phyloP scores from a whole-genome alignment of 495 filamentous ascomycete genomes.

The Terfezia claveryi region DNA sequence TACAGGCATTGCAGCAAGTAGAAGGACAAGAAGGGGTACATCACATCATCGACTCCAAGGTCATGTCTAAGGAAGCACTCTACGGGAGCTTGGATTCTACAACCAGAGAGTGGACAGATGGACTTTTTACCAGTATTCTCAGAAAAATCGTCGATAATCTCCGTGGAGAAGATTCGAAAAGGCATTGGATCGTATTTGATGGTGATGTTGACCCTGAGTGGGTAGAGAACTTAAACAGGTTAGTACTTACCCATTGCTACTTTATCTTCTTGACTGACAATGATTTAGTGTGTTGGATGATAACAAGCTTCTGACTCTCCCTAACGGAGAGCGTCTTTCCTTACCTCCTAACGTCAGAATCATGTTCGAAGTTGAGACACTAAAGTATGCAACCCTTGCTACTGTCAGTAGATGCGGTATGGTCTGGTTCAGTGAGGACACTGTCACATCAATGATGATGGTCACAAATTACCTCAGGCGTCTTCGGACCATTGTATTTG shows the following conservation, averaged over 20 bases:
- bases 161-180: slow-evolving; percentile 82
- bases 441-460: slow-evolving; percentile 81
- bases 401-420: slow-evolving; percentile 98
- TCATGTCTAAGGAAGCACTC: slow-evolving; percentile 95
- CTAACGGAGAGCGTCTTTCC: slow-evolving; percentile 91
- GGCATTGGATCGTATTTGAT: slow-evolving; percentile 98
- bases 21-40: slow-evolving; percentile 84
- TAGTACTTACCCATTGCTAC: neutral
- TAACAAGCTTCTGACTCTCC: slow-evolving; percentile 89
- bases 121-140: slow-evolving; percentile 90
- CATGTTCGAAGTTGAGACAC: slow-evolving; percentile 98
- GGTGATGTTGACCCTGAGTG: slow-evolving; percentile 97
- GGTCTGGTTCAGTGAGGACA: slow-evolving; percentile 99
- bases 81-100: slow-evolving; percentile 92
- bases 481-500: slow-evolving; percentile 58
- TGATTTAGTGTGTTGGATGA: slow-evolving; percentile 66
- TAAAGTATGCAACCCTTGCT: slow-evolving; percentile 90
- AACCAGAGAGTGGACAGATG: slow-evolving; percentile 95
- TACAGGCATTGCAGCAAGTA: slow-evolving; percentile 74
- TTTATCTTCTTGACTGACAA: neutral
- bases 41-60: slow-evolving; percentile 96
- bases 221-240: slow-evolving; percentile 94
- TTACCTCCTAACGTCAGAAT: slow-evolving; percentile 87
- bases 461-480: slow-evolving; percentile 71
- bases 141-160: slow-evolving; percentile 98